phyloP scores from a whole-genome alignment of 2,329 filamentous ascomycete genomes.

The Fusarium siculi region DNA sequence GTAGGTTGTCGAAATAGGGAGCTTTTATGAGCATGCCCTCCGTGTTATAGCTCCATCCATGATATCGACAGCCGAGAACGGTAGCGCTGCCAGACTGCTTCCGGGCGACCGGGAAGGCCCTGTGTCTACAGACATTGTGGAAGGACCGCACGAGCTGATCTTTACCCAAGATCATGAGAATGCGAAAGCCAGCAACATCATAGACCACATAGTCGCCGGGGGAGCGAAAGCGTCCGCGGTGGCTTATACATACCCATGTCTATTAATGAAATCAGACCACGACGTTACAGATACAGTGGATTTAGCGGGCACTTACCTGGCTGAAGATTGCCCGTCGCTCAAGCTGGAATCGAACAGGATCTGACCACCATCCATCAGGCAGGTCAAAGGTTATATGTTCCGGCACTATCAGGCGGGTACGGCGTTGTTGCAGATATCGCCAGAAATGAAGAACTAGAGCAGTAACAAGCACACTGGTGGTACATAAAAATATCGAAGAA shows the following conservation, averaged over 20 bases:
- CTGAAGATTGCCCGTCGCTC: constrained; percentile 1
- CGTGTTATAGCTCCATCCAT: constrained; percentile 4
- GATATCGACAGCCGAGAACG: constrained; percentile 1
- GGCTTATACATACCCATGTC: neutral
- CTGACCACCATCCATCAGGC: neutral
- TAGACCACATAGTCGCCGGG: constrained; percentile 1
- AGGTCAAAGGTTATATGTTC: neutral
- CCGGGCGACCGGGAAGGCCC: neutral
- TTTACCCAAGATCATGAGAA: constrained; percentile 2
- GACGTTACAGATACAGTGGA: no score
- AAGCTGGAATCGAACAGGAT: neutral
- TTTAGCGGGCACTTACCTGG: neutral
- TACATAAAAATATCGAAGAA: fast-evolving
- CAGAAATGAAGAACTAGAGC: neutral
- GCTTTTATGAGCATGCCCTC: neutral
- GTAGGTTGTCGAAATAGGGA: neutral
- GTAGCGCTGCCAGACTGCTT: neutral
- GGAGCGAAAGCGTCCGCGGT: neutral
- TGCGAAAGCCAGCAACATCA: neutral
- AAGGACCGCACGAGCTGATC: neutral
- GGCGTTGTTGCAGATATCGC: neutral
- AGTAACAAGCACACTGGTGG: neutral
- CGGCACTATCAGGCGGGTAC: fast-evolving
- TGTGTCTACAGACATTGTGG: constrained; percentile 2
- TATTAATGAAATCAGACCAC: neutral